These are phyloP conservation scores for Mediolabrus comicus DNA, from an alignment of 108 stramenopile genomes.

Conservation along the genomic window DNA sequence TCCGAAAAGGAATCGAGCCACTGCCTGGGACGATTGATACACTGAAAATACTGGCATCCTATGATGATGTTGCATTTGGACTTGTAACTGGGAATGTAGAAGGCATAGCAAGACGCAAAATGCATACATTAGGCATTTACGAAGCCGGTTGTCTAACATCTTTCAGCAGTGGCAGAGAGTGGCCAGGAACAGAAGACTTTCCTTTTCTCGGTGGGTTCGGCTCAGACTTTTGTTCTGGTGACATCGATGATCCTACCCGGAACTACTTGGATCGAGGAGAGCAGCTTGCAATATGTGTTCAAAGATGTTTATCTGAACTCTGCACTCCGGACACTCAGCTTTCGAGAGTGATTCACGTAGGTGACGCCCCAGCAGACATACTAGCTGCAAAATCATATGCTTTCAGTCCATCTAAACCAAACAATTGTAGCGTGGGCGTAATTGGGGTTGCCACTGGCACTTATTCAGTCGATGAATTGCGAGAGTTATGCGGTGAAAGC, in stretches of 20 bases:
- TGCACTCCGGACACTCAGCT: neutral
- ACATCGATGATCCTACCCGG: slow-evolving; percentile 41
- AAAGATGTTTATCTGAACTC: slow-evolving; percentile 32
- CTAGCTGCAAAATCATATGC: slow-evolving; percentile 53
- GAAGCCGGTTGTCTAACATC: slow-evolving; percentile 46
- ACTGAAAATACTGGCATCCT: slow-evolving; percentile 27
- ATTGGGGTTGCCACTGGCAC: slow-evolving; percentile 63
- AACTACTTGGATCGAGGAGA: slow-evolving; percentile 62
- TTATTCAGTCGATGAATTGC: slow-evolving; percentile 46
- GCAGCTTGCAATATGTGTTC: slow-evolving; percentile 52
- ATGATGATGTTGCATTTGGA: slow-evolving; percentile 41
- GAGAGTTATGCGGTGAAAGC: slow-evolving; percentile 43
- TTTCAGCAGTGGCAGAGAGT: slow-evolving; percentile 24
- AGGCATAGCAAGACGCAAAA: slow-evolving; percentile 58
- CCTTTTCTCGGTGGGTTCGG: slow-evolving; percentile 60
- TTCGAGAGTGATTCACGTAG: slow-evolving; percentile 49
- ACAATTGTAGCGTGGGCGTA: slow-evolving; percentile 35
- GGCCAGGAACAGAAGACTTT: slow-evolving; percentile 47
- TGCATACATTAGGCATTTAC: slow-evolving; percentile 46
- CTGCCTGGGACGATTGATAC: slow-evolving; percentile 49
- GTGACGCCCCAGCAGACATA: slow-evolving; percentile 65
- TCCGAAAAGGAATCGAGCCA: slow-evolving; percentile 33
- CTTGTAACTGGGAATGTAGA: slow-evolving; percentile 63
- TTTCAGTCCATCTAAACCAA: slow-evolving; percentile 7
- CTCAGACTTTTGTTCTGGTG: slow-evolving; percentile 55